phyloP scores from a whole-genome alignment of 768 basidiomycete genomes.

The Cytidiella melzeri region DNA sequence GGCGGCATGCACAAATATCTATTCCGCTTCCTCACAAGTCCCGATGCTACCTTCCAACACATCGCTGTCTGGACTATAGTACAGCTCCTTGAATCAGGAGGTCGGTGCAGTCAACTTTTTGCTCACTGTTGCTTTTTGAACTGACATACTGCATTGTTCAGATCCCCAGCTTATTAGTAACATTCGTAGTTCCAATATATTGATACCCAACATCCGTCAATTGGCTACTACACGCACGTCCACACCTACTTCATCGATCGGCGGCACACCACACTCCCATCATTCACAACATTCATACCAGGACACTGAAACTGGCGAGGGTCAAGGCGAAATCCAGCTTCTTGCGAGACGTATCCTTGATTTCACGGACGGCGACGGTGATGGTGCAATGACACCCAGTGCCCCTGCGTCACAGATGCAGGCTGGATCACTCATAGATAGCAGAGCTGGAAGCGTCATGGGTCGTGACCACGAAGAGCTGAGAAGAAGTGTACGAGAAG shows the following conservation, averaged over 20 bases:
- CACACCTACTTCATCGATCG: conserved; percentile 64
- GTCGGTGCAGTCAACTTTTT: conserved; percentile 34
- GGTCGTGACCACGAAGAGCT: conserved; percentile 73
- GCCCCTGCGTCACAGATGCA: conserved; percentile 60
- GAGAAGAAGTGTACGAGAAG: conserved; percentile 75
- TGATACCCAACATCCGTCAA: conserved; percentile 82
- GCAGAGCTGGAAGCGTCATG: conserved; percentile 38
- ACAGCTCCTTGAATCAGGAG: conserved; percentile 93
- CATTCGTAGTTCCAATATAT: conserved; percentile 75
- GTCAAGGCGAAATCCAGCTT: conserved; percentile 85
- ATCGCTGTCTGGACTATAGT: conserved; percentile 99
- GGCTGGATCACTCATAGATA: conserved; percentile 62
- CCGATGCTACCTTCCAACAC: conserved; percentile 98
- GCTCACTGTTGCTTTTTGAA: no score
- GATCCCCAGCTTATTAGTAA: conserved; percentile 87
- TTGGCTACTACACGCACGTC: conserved; percentile 69
- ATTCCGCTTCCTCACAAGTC: conserved; percentile 86
- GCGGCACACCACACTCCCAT: conserved; percentile 65
- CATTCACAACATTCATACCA: conserved; percentile 71
- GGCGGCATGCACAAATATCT: conserved; percentile 96
- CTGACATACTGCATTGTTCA: conserved; percentile 23
- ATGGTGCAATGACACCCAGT: conserved; percentile 54
- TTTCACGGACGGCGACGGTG: conserved; percentile 72
- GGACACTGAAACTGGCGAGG: conserved; percentile 80
- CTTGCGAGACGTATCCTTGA: conserved; percentile 83